These are phyloP conservation scores for Ganoderma lingzhi DNA, from an alignment of 1,284 basidiomycete genomes.

Conservation along the genomic window DNA sequence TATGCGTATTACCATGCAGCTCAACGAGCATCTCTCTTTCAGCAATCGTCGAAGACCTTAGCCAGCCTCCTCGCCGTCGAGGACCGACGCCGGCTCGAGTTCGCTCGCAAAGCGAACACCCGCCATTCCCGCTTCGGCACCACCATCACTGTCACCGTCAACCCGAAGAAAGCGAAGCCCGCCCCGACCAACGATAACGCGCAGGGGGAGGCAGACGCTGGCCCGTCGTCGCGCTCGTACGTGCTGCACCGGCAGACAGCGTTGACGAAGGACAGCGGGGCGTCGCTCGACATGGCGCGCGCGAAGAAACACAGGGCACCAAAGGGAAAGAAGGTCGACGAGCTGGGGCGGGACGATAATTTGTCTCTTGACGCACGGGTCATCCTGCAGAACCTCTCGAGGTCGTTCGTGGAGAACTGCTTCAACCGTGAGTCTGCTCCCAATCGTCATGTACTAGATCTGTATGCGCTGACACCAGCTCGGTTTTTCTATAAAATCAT, in stretches of 20 bases:
- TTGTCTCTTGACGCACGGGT: constrained; percentile 77
- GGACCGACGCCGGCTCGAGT: constrained; percentile 63
- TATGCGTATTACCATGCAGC: background rate
- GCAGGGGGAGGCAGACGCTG: background rate
- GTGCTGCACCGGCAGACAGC: constrained; percentile 89
- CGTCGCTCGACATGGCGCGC: constrained; percentile 74
- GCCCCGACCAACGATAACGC: background rate
- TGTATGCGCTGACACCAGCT: background rate
- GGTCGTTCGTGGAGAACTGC: constrained; percentile 78
- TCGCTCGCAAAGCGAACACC: constrained; percentile 71
- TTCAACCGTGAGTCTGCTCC: constrained; percentile 79
- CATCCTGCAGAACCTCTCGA: constrained; percentile 73
- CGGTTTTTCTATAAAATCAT: background rate
- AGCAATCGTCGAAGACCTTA: constrained; percentile 76
- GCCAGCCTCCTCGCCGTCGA: constrained; percentile 79
- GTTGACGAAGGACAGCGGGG: constrained; percentile 76
- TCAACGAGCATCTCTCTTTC: constrained; percentile 9
- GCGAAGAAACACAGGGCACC: constrained; percentile 71
- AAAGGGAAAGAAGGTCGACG: constrained; percentile 75
- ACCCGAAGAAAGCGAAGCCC: constrained; percentile 56
- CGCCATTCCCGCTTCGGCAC: constrained; percentile 95
- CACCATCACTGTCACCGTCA: constrained; percentile 81
- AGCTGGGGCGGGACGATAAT: constrained; percentile 75
- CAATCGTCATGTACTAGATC: background rate
- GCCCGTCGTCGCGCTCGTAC: constrained; percentile 52